Base-by-base conservation (phyloP, 2,329 filamentous ascomycete species). In the Aspergillus caelatus region DNA sequence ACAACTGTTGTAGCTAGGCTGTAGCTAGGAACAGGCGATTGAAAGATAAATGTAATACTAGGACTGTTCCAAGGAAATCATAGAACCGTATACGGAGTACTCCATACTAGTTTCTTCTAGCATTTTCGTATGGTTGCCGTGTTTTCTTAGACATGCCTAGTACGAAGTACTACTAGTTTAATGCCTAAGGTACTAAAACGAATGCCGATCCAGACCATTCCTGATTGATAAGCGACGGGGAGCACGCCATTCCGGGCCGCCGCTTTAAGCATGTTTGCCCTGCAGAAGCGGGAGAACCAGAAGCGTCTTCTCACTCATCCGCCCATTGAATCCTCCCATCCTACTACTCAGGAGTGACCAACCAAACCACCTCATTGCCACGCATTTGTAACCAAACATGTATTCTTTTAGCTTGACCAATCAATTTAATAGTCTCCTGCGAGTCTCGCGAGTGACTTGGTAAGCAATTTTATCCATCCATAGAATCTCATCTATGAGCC, bases 211-310 rank as follows among this genome's bases (percentile, higher is more conserved):
- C 67, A 74, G 71, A 71, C 69, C 65, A 57, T 54, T 56, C 64
- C 66, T 59, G 67, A 72, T 77, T 77, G 68, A 68, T 77, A 76
- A 76, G 73, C 74, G 66, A 50, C 8, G 6, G 30, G 56, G 63
- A 75, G 68, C 74, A 76, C 74, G 74, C 71, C 73, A 77, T 77
- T 61, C 57, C 63, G 65, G 63, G 62, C 32, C 57, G 62, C 62
- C 36, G 62, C 62, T 63, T 63, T 63, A 56, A 60, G 26, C 48
- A 19, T 39, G 41, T 50, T 39, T 28, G 26, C 12, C 48, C 58
- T 34, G 43, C 45, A 48, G 45, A 28, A 32, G 28, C 48, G 34
- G 23, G 7, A 60, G 48, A 53, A 55, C 58, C 39, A 55, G 41
- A 60, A 54, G 21, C 39, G 57, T 62, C 46, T 57, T 57, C 67